These are phyloP conservation scores for Uncinocarpus reesii DNA, from an alignment of 2,329 filamentous ascomycete genomes.

Conservation along the genomic window DNA sequence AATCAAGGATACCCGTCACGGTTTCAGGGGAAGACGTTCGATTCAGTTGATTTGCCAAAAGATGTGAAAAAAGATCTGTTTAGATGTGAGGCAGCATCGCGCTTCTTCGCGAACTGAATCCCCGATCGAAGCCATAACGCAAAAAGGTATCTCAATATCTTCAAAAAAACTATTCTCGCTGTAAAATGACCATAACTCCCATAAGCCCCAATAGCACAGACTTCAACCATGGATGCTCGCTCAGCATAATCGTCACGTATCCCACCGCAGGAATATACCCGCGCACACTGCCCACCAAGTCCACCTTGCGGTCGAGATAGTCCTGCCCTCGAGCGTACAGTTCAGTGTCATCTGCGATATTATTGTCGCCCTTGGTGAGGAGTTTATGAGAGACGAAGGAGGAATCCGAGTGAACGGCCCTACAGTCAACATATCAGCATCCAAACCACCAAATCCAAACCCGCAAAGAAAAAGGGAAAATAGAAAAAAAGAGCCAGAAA, in stretches of 20 bases:
- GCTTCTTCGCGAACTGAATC: background rate
- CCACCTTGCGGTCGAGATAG: slow-evolving; percentile 66
- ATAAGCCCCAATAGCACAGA: slow-evolving; percentile 88
- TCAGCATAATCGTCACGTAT: slow-evolving; percentile 91
- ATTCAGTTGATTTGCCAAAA: too few species aligned
- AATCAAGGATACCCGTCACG: background rate
- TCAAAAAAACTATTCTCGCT: slow-evolving; percentile 57
- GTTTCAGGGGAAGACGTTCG: too few species aligned
- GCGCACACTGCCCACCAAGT: slow-evolving; percentile 87
- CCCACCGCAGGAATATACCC: slow-evolving; percentile 91
- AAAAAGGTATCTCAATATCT: slow-evolving; percentile 4
- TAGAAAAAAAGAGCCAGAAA: slow-evolving; percentile 4
- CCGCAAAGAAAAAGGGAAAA: background rate
- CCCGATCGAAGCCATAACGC: background rate
- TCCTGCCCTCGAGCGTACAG: slow-evolving; percentile 78
- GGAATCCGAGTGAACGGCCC: slow-evolving; percentile 19
- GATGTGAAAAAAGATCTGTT: too few species aligned
- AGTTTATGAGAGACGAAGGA: slow-evolving; percentile 43
- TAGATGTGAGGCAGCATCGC: background rate
- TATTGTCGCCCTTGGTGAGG: slow-evolving; percentile 97
- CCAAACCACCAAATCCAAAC: background rate
- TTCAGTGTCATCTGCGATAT: slow-evolving; percentile 84
- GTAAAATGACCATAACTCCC: slow-evolving; percentile 85
- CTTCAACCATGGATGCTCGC: slow-evolving; percentile 95
- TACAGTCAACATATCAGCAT: slow-evolving; percentile 4